Conservation (phyloP, 805 yeast genomes). For the Vanderwaltozyma yarrowii region DNA sequence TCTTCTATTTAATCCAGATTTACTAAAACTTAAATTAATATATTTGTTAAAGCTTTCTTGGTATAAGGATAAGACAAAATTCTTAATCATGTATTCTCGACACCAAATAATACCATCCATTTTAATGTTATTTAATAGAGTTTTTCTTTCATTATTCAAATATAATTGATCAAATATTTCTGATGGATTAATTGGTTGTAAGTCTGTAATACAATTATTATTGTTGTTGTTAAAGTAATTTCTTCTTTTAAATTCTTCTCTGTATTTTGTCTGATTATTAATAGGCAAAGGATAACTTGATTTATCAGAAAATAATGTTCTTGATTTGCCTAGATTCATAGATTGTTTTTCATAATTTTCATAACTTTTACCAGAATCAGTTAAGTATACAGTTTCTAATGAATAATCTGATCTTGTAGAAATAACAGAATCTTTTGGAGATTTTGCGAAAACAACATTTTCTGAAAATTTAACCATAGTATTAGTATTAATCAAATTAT, state of each 20-base stretch:
- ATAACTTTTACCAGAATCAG: slow-evolving; percentile 22
- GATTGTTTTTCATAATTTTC: slow-evolving; percentile 9
- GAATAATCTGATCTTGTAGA: slow-evolving; percentile 7
- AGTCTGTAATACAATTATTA: background rate
- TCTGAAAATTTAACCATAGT: background rate
- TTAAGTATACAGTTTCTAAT: slow-evolving; percentile 18
- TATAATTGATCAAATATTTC: slow-evolving; percentile 12
- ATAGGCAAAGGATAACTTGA: slow-evolving; percentile 18
- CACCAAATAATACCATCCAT: slow-evolving; percentile 26
- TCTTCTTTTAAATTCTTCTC: slow-evolving; percentile 10
- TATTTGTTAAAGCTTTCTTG: background rate
- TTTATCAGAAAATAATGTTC: background rate
- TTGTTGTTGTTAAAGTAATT: background rate
- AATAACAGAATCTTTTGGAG: too few relatives aligned
- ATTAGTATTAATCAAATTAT: background rate
- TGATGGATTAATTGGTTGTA: slow-evolving; percentile 11
- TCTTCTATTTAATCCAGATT: slow-evolving; percentile 25
- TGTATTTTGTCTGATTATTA: slow-evolving; percentile 14
- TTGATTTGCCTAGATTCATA: background rate
- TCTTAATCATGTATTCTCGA: slow-evolving; percentile 21
- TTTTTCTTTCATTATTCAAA: background rate
- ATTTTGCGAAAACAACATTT: too few relatives aligned
- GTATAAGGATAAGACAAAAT: slow-evolving; percentile 8
- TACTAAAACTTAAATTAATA: slow-evolving; percentile 15
- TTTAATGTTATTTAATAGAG: slow-evolving; percentile 7